Evolutionary conservation across 2,329 filamentous ascomycete species (phyloP), one percentile per base, ranked within the genome.

Genomic region (Biscogniauxia sp.): DNA sequence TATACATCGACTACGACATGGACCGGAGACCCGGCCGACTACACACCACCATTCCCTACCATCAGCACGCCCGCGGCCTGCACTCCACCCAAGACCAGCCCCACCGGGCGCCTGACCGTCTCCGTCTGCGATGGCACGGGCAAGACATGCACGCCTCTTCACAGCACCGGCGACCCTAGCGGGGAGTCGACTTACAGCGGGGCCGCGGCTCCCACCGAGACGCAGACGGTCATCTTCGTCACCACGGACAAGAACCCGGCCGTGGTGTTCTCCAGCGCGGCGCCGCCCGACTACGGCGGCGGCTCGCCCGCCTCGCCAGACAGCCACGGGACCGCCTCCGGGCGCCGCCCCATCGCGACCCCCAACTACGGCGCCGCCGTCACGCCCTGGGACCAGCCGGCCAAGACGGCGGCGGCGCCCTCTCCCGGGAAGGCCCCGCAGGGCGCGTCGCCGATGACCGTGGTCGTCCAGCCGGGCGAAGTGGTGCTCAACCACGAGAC

Each of bases 161-260:
- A 69, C 55, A 64, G 57, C 17, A 59, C 54, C 7, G 25, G 51
- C 28, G 59, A 20, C 26, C 53, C 56, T 17, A 57, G 32, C 20
- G 61, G 50, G 37, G 37, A 2, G 58, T 55, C n/a, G 45, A 58
- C 26, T 13, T 54, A 41, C 13, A 69, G 63, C 9, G 57, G 23
- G 51, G 57, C 53, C 20, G 41, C 57, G 19, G 52, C 56, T 26
- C 57, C 59, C 41, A 61, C 58, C 17, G 62, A 56, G 20, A 63
- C 52, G 45, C 49, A 66, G 25, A 78, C 77, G 5, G 65, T 81
- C 53, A 81, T 78, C 3, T 79, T 83, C 53, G 68, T 81, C 55
- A 84, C 81, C 1, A 84, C 82, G 2, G 82, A 84, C 68, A 84
- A 84, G 68, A 84, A 84, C 58, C 82, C 83, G 0, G 77, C 79